phyloP scores from a whole-genome alignment of 306 rosid species.

The Psophocarpus tetragonolobus region DNA sequence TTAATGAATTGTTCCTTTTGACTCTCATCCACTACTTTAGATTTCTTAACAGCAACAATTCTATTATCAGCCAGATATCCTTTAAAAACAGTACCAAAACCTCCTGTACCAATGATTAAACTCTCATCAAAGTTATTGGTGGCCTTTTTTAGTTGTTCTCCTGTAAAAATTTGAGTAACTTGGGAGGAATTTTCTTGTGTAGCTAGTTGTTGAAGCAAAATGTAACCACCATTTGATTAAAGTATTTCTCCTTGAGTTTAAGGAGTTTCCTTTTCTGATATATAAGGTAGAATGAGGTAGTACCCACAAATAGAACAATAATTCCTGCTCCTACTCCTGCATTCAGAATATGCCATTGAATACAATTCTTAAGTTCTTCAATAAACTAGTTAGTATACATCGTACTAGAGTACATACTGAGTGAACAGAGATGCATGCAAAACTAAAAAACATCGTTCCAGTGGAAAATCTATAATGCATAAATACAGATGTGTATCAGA shows the following conservation, averaged over 20 bases:
- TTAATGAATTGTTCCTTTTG: conserved; percentile 44
- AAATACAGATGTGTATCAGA: no score
- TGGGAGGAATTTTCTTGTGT: neutral
- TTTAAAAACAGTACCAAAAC: conserved; percentile 43
- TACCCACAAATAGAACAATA: no score
- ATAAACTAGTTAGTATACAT: no score
- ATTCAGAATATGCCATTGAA: no score
- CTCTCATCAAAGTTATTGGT: conserved; percentile 40
- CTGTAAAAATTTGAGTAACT: conserved; percentile 26
- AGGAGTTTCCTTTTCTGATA: conserved; percentile 41
- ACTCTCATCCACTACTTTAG: conserved; percentile 32
- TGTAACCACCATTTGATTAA: conserved; percentile 52
- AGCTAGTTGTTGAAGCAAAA: conserved; percentile 40
- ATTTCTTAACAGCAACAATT: conserved; percentile 44
- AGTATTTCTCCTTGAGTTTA: conserved; percentile 33
- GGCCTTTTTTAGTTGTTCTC: conserved; percentile 39
- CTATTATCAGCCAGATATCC: conserved; percentile 13
- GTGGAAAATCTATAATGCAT: no score
- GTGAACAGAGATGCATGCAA: no score
- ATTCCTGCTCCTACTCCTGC: no score
- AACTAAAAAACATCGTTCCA: no score
- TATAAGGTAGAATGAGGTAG: no score
- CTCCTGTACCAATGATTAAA: conserved; percentile 40
- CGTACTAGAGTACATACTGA: no score
- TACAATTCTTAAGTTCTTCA: no score